A percentile compares a stretch with the other conserved stretches of the same genome.
These are phyloP conservation scores for Carex arenaria DNA, from an alignment of 202 grass and related monocot genomes.

Conservation along the genomic window DNA sequence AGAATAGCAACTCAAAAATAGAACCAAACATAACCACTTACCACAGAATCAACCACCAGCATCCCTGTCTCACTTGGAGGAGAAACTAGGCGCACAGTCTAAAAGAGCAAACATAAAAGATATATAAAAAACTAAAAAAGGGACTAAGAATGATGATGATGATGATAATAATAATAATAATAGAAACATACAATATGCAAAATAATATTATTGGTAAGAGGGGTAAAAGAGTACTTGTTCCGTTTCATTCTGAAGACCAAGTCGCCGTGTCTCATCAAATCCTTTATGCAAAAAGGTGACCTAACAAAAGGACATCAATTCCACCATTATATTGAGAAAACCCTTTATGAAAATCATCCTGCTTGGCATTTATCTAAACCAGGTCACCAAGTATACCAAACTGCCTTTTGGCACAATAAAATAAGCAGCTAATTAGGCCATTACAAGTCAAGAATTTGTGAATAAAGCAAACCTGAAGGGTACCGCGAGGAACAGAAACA, in stretches of 20 bases:
- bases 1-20: background rate
- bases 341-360: background rate
- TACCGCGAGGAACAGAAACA: conserved; percentile 90
- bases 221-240: conserved; percentile 56
- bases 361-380: background rate
- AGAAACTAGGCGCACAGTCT: conserved; percentile 83
- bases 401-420: background rate
- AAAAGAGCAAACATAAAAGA: conserved; percentile 26
- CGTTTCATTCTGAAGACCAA: conserved; percentile 88
- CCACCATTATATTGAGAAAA: background rate
- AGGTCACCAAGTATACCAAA: background rate
- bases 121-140: background rate
- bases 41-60: conserved; percentile 97
- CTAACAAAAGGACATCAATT: conserved; percentile 32
- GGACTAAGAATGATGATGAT: background rate
- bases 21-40: conserved; percentile 30
- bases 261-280: conserved; percentile 91
- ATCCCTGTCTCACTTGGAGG: conserved; percentile 83
- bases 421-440: background rate
- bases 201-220: background rate
- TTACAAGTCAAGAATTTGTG: background rate
- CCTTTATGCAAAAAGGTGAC: conserved; percentile 96
- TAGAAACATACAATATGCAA: background rate
- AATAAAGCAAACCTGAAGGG: conserved; percentile 70
- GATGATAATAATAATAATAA: background rate